Percentiles rank a stretch among this genome's conserved stretches.
Evolutionary conservation across 371 early-diverging fungal genomes (phyloP).

Genomic region (Circinella umbellata): DNA sequence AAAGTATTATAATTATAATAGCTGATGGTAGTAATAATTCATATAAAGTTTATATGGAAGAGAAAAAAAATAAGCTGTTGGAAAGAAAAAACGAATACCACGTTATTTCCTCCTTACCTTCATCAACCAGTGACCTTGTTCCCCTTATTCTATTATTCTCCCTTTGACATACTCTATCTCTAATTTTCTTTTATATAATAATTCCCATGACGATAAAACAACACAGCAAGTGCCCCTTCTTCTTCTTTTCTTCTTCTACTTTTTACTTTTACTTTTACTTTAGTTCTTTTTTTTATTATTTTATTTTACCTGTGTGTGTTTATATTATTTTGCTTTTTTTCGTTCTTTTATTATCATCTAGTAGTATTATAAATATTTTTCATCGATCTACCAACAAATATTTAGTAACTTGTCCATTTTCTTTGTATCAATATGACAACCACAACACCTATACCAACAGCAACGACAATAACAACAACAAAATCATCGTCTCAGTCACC

Average conservation of each 20-base stretch:
- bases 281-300: neutral
- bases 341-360: no score
- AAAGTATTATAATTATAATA: no score
- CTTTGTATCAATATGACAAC: slow-evolving; percentile 11
- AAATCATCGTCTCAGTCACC: neutral
- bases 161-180: no score
- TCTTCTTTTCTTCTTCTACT: neutral
- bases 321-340: no score
- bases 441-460: neutral
- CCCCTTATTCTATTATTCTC: neutral
- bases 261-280: neutral
- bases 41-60: no score
- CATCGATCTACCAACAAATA: neutral
- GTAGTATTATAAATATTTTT: no score
- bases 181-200: neutral
- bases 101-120: slow-evolving; percentile 6
- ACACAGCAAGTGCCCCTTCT: no score
- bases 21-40: no score
- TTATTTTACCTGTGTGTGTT: no score
- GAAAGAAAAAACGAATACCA: neutral
- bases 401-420: neutral
- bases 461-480: slow-evolving; percentile 1
- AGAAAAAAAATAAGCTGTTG: no score
- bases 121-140: neutral
- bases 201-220: no score